Conservation (phyloP, 306 rosid genomes). For the Castanea mollissima region DNA sequence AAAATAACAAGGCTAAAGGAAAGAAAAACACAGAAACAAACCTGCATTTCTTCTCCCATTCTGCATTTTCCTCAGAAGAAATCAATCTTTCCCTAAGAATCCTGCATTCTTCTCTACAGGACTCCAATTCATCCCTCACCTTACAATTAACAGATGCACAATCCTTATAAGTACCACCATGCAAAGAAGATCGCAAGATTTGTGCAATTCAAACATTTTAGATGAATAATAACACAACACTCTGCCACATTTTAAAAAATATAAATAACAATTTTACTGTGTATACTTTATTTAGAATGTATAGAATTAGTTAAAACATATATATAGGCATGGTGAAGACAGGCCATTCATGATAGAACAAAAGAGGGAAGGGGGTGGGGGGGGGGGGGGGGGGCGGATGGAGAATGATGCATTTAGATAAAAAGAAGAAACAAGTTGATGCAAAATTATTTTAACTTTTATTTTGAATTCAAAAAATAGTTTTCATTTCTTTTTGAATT, state of each 20-base stretch:
- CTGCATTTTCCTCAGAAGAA: conserved; percentile 31
- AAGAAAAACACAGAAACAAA: conserved; percentile 10
- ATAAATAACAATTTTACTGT: not conserved
- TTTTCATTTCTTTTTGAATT: too few species aligned
- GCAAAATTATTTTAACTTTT: too few species aligned
- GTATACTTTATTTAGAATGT: not conserved
- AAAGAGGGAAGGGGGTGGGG: not conserved
- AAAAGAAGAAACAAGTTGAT: too few species aligned
- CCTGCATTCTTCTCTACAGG: conserved; percentile 55
- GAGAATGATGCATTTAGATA: too few species aligned
- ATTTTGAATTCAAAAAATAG: too few species aligned
- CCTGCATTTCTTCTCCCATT: conserved; percentile 50
- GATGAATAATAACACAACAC: not conserved
- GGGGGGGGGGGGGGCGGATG: too few species aligned
- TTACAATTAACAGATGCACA: conserved; percentile 24
- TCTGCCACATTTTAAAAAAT: not conserved
- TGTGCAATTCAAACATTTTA: not conserved
- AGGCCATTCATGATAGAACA: not conserved
- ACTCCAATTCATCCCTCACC: conserved; percentile 67
- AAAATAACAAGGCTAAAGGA: not conserved
- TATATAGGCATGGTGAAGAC: not conserved
- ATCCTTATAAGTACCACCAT: conserved; percentile 12
- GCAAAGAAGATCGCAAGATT: not conserved
- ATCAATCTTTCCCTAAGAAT: conserved; percentile 38
- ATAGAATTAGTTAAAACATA: not conserved